These are phyloP conservation scores for Halenospora varia DNA, from an alignment of 495 filamentous ascomycete species.

Conservation along the genomic window DNA sequence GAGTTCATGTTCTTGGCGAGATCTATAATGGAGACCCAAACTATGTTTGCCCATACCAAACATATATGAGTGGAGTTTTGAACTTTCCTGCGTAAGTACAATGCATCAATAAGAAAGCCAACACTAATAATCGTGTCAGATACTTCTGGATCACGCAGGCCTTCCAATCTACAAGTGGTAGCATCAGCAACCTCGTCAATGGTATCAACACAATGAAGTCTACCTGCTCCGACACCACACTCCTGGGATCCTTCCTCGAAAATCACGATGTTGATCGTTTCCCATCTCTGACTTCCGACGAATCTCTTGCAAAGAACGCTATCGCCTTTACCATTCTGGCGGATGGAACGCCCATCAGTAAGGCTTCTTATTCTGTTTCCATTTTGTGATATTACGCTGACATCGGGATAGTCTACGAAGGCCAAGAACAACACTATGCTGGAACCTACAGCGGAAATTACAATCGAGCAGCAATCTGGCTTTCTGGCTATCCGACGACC, in stretches of 20 bases:
- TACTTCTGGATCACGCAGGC: constrained; percentile 59
- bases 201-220: constrained; percentile 53
- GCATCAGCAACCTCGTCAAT: constrained; percentile 54
- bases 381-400: constrained; percentile 21
- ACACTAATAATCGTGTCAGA: constrained; percentile 14
- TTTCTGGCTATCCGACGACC: constrained; percentile 55
- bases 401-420: constrained; percentile 46
- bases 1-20: constrained; percentile 70
- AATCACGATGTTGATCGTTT: constrained; percentile 77
- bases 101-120: background rate
- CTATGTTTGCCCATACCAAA: constrained; percentile 65
- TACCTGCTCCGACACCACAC: constrained; percentile 53
- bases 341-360: constrained; percentile 60
- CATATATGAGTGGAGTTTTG: constrained; percentile 49
- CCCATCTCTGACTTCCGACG: constrained; percentile 50
- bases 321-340: constrained; percentile 68
- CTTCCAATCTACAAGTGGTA: constrained; percentile 57
- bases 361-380: background rate
- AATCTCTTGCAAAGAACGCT: constrained; percentile 60
- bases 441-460: constrained; percentile 54
- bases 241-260: constrained; percentile 71
- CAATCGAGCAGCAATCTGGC: constrained; percentile 77
- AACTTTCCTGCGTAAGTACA: constrained; percentile 60
- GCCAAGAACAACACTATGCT: constrained; percentile 68
- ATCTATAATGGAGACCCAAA: constrained; percentile 57